Percentiles rank a stretch among this genome's conserved stretches.
Conservation (phyloP, 2,329 filamentous ascomycete species). For the Aspergillus piperis region DNA sequence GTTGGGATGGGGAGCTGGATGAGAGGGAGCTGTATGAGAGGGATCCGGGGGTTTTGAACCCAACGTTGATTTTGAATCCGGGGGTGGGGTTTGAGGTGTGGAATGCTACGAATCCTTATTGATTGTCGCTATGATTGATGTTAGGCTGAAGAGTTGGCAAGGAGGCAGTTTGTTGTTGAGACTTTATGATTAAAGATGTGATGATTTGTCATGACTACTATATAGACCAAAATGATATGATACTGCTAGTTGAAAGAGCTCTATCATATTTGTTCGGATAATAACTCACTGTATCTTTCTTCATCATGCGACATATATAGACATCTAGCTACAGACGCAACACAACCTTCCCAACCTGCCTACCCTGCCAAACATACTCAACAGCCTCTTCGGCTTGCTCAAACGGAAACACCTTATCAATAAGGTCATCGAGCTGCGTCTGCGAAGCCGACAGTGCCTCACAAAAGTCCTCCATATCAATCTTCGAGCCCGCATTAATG, state of each 20-base stretch:
- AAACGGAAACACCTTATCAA: constrained; percentile 43
- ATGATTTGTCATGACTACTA: too few relatives aligned
- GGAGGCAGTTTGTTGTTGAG: too few relatives aligned
- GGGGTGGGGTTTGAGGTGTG: not conserved
- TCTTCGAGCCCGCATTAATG: constrained; percentile 45
- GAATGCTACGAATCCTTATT: not conserved
- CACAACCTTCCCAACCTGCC: constrained; percentile 50
- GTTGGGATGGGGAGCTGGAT: not conserved
- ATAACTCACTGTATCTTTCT: too few relatives aligned
- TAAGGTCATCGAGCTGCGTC: constrained; percentile 36
- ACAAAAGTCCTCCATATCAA: constrained; percentile 45
- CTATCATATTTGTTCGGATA: too few relatives aligned
- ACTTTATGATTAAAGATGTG: too few relatives aligned
- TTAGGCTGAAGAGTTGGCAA: too few relatives aligned
- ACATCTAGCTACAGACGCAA: constrained; percentile 1
- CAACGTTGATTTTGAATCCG: not conserved
- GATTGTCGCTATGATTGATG: not conserved
- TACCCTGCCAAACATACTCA: constrained; percentile 46
- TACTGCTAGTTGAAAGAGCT: too few relatives aligned
- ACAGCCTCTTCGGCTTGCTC: constrained; percentile 46
- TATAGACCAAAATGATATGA: too few relatives aligned
- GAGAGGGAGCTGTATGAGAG: not conserved
- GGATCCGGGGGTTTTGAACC: not conserved
- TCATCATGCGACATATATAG: not conserved
- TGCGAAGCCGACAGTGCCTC: constrained; percentile 34